A percentile compares a stretch with the other conserved stretches of the same genome.
Conservation (phyloP, 495 filamentous ascomycete species). For the Aspergillus taichungensis region DNA sequence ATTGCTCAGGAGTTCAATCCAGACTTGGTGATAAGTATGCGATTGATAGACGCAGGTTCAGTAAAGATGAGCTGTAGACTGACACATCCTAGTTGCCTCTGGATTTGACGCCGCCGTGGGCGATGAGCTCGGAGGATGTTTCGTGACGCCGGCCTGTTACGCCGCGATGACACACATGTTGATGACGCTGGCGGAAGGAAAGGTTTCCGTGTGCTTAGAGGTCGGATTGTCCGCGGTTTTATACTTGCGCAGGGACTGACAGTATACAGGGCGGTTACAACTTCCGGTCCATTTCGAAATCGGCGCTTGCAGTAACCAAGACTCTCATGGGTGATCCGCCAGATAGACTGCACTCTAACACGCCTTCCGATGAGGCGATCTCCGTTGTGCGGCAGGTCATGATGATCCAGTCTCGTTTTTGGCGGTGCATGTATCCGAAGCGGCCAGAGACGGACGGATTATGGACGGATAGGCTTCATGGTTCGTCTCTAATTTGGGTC, state of each 20-base stretch:
- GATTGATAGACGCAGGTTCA: not conserved
- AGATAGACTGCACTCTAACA: constrained; percentile 49
- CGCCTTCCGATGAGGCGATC: constrained; percentile 37
- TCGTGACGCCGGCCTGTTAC: constrained; percentile 83
- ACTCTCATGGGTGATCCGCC: constrained; percentile 95
- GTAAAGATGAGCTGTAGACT: not conserved
- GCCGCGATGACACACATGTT: constrained; percentile 99
- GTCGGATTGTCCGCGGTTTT: constrained; percentile 19
- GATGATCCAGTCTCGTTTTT: constrained; percentile 47
- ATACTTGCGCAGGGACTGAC: not conserved
- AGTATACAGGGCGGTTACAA: constrained; percentile 75
- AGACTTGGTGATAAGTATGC: constrained; percentile 75
- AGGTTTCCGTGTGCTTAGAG: constrained; percentile 85
- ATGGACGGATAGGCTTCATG: constrained; percentile 46
- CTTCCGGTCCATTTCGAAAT: constrained; percentile 80
- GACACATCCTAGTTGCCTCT: constrained; percentile 58
- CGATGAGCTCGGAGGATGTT: constrained; percentile 85
- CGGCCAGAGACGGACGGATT: constrained; percentile 18
- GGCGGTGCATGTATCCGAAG: constrained; percentile 51
- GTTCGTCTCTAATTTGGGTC: constrained; percentile 16
- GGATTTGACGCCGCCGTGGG: constrained; percentile 95
- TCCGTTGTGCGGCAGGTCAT: constrained; percentile 45
- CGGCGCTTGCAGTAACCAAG: constrained; percentile 81
- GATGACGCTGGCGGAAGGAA: constrained; percentile 88
- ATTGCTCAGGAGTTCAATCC: constrained; percentile 88